Conservation (phyloP, 306 rosid species). For the Astragalus membranaceus region DNA sequence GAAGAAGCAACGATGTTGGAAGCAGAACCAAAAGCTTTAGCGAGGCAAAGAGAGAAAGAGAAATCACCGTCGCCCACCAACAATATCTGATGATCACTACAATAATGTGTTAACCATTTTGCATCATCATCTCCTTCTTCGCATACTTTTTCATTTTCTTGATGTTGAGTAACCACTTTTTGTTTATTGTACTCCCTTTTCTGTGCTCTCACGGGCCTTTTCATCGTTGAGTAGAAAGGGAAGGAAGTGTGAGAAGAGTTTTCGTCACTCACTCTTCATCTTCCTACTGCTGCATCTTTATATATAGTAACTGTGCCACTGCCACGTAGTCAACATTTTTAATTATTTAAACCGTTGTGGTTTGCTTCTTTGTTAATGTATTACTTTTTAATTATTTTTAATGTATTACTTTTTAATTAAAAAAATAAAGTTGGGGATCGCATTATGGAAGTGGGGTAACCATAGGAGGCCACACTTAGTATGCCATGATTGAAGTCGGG, state of each 20-base stretch:
- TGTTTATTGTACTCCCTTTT: neutral
- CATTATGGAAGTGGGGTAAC: too few relatives aligned
- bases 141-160: neutral
- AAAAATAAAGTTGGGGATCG: too few relatives aligned
- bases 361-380: too few relatives aligned
- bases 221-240: neutral
- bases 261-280: too few relatives aligned
- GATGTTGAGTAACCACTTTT: neutral
- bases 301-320: neutral
- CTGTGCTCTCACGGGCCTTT: neutral
- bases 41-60: slow-evolving; percentile 44
- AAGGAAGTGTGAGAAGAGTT: neutral
- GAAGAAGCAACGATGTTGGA: slow-evolving; percentile 40
- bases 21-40: slow-evolving; percentile 38
- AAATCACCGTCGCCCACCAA: slow-evolving; percentile 66
- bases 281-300: neutral
- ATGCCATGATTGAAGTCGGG: too few relatives aligned
- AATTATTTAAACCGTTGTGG: too few relatives aligned
- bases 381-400: too few relatives aligned
- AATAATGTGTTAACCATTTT: slow-evolving; percentile 36
- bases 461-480: too few relatives aligned
- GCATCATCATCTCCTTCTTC: neutral
- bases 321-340: too few relatives aligned
- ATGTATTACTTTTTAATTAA: too few relatives aligned
- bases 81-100: slow-evolving; percentile 39